Evolutionary conservation across 176 grass and related monocot genomes (phyloP), one percentile per base, ranked within the genome.

Genomic region (Rhynchospora tenuis): DNA sequence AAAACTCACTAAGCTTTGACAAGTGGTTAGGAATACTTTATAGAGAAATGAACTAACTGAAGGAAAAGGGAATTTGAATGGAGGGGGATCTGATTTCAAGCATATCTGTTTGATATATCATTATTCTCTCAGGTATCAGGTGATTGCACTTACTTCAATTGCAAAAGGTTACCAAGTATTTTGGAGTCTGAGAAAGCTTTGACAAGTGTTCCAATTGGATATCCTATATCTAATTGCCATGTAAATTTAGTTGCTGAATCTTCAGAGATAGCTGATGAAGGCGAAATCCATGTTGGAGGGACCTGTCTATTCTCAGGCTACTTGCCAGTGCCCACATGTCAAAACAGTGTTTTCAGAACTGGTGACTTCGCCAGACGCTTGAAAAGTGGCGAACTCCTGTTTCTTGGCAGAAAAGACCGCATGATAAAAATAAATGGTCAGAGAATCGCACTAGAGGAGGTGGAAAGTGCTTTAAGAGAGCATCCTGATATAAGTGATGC

Each of bases 141-240:
- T 68, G 95, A 98, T 68, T 98, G 95, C 73, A 91, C 87, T 63
- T 98, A 88, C 84, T 98, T 94, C 81, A 91, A 98, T 93, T 93
- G 90, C 87, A 90, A 90, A 86, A 68, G 84, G 61, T 85, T 98
- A 76, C 85, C 87, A 69, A 78, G 22, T 84, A 88, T 98, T 90
- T 90, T 93, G 80, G 62, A 85, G 57, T 44, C 0, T 57, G 85
- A 91, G 70, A 45, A 75, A 54, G 14, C 86, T 59, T 62, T 93
- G 83, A 90, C 17, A 4, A 94, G 87, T 84, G 90, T 98, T 27
- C 95, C 95, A 0, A 93, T 98, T 88, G 95, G 95, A 75, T 78
- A 86, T 74, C 90, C 95, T 59, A 93, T 98, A 45, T 85, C 87
- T 71, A 98, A 98, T 84, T 98, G 95, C 88, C 71, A 90, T 52